phyloP scores from a whole-genome alignment of 805 yeast species.

The Candida koratica region DNA sequence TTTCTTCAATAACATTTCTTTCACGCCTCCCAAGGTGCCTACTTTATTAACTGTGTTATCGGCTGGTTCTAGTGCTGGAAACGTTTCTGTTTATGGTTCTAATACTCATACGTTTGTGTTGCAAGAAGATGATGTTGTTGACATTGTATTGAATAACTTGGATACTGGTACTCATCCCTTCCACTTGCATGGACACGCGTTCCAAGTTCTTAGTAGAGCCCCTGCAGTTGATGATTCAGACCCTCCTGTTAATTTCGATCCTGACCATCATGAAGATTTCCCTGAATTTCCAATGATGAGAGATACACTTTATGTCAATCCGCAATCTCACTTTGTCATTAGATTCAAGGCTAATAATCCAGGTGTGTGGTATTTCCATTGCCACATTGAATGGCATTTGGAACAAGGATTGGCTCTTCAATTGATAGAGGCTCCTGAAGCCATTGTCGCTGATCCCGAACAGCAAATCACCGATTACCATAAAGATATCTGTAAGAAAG shows the following conservation, averaged over 20 bases:
- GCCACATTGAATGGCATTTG: conserved; percentile 85
- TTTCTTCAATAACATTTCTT: conserved; percentile 65
- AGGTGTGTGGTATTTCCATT: conserved; percentile 93
- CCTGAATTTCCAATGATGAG: conserved; percentile 62
- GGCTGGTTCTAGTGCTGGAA: conserved; percentile 54
- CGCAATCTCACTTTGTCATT: conserved; percentile 63
- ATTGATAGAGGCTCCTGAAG: conserved; percentile 65
- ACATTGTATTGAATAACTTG: conserved; percentile 70
- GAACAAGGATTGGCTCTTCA: conserved; percentile 76
- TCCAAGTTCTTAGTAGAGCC: conserved; percentile 58
- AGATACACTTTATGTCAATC: conserved; percentile 67
- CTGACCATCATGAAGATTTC: conserved; percentile 32
- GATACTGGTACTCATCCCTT: conserved; percentile 81
- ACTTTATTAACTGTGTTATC: conserved; percentile 60
- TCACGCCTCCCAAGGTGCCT: conserved; percentile 66
- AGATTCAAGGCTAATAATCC: conserved; percentile 84
- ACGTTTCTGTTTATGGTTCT: conserved; percentile 67
- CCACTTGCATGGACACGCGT: conserved; percentile 73
- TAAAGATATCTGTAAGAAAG: conserved; percentile 54
- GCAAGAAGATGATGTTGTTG: conserved; percentile 60
- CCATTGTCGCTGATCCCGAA: conserved; percentile 33
- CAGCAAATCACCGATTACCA: conserved; percentile 64
- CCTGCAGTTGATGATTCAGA: conserved; percentile 51
- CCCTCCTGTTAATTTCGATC: conserved; percentile 43
- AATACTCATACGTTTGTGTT: conserved; percentile 63